Evolutionary conservation across 805 yeast species (phyloP).

Genomic region (Cephaloascus albidus): DNA sequence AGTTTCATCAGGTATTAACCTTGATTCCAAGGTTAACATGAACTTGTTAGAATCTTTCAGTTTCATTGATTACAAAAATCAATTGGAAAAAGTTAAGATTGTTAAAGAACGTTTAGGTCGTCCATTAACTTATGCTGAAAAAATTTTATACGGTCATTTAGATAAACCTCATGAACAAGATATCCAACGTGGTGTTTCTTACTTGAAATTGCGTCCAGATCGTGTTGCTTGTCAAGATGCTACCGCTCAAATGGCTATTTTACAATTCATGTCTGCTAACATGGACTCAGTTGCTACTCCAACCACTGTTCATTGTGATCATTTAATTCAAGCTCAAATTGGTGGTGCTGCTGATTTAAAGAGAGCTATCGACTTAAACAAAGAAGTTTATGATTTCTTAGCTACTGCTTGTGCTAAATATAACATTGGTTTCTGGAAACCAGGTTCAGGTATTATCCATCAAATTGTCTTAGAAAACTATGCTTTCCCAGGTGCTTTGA

Average conservation of each 20-base stretch:
- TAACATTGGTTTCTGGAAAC: slow-evolving; percentile 98
- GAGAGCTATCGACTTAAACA: slow-evolving; percentile 81
- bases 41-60: slow-evolving; percentile 77
- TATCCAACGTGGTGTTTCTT: slow-evolving; percentile 78
- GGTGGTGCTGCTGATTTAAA: slow-evolving; percentile 83
- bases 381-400: slow-evolving; percentile 90
- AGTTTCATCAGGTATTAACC: slow-evolving; percentile 17
- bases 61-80: slow-evolving; percentile 86
- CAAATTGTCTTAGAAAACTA: slow-evolving; percentile 94
- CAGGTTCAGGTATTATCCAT: slow-evolving; percentile 97
- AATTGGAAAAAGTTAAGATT: slow-evolving; percentile 79
- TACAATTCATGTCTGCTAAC: slow-evolving; percentile 96
- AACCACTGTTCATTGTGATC: slow-evolving; percentile 96
- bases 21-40: slow-evolving; percentile 70
- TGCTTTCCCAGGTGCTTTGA: slow-evolving; percentile 95
- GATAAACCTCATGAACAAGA: slow-evolving; percentile 87
- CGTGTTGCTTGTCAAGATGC: slow-evolving; percentile 99
- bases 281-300: slow-evolving; percentile 89
- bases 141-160: slow-evolving; percentile 88
- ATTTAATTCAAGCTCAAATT: slow-evolving; percentile 89
- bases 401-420: slow-evolving; percentile 87
- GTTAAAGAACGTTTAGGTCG: slow-evolving; percentile 74
- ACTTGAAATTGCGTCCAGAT: slow-evolving; percentile 92
- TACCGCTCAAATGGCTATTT: slow-evolving; percentile 95
- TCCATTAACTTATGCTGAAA: slow-evolving; percentile 94